phyloP scores from a whole-genome alignment of 2,329 filamentous ascomycete species.

The Arachnopeziza araneosa region DNA sequence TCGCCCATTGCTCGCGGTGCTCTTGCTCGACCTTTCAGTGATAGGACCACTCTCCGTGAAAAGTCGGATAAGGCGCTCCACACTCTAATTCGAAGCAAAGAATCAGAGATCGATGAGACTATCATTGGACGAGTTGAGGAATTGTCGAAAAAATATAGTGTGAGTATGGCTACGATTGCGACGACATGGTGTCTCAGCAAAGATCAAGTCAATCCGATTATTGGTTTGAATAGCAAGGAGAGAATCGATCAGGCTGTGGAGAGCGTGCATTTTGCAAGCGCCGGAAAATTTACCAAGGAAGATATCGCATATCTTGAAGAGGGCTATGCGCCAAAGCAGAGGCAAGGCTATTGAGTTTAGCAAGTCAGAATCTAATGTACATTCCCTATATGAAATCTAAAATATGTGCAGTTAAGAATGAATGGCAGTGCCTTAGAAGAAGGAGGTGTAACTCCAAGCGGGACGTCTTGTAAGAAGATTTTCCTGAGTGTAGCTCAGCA shows the following conservation, averaged over 20 bases:
- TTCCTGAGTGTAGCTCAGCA: too few species aligned
- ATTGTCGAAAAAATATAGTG: conserved; percentile 48
- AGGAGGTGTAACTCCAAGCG: too few species aligned
- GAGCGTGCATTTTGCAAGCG: conserved; percentile 33
- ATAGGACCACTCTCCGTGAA: conserved; percentile 19
- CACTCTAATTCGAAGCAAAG: conserved; percentile 15
- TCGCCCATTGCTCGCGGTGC: conserved; percentile 33
- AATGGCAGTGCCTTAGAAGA: too few species aligned
- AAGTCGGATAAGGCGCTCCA: conserved; percentile 18
- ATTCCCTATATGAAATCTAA: too few species aligned
- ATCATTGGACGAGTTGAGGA: conserved; percentile 45
- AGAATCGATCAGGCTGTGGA: conserved; percentile 51
- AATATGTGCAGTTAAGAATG: neutral
- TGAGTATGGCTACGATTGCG: conserved; percentile 54
- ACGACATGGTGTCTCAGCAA: conserved; percentile 50
- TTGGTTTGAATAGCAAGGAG: conserved; percentile 46
- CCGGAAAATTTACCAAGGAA: conserved; percentile 44
- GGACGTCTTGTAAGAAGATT: neutral
- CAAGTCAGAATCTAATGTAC: neutral
- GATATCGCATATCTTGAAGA: conserved; percentile 51
- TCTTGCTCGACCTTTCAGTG: conserved; percentile 27
- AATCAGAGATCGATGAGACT: conserved; percentile 26
- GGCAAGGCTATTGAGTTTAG: conserved; percentile 13
- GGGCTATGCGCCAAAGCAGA: conserved; percentile 40
- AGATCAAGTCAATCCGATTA: conserved; percentile 45